Percentiles rank a stretch among this genome's conserved stretches.
phyloP scores from a whole-genome alignment of 768 basidiomycete genomes.

The Naganishia onofrii region DNA sequence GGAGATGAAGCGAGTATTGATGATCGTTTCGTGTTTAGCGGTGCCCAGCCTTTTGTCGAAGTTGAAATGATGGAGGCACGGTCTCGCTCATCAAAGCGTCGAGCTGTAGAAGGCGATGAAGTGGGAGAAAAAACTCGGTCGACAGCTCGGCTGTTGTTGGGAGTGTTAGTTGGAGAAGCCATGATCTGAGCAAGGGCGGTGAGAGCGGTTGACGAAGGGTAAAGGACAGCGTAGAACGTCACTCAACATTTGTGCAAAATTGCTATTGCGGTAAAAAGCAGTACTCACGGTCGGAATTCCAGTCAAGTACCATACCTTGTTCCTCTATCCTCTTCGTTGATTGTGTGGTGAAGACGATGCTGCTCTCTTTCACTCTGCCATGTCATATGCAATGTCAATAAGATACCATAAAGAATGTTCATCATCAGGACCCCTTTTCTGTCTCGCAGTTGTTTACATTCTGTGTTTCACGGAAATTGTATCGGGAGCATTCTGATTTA shows the following conservation, averaged over 20 bases:
- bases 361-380: not conserved
- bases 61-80: constrained; percentile 49
- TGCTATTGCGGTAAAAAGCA: too few relatives aligned
- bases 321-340: not conserved
- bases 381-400: not conserved
- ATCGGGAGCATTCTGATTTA: not conserved
- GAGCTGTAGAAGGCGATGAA: constrained; percentile 8
- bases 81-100: constrained; percentile 19
- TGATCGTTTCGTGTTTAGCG: constrained; percentile 49
- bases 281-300: not conserved
- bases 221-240: constrained; percentile 13
- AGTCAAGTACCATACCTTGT: constrained; percentile 13
- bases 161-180: constrained; percentile 16
- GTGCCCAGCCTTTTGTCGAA: constrained; percentile 52
- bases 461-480: not conserved
- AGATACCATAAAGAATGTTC: not conserved
- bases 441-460: constrained; percentile 17
- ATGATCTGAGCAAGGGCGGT: not conserved
- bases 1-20: constrained; percentile 37
- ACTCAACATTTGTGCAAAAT: constrained; percentile 10
- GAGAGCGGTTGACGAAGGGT: not conserved
- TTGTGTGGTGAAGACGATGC: not conserved
- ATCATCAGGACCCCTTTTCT: constrained; percentile 14
- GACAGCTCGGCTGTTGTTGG: not conserved
- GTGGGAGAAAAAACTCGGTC: constrained; percentile 7